Evolutionary conservation across 305 asterid species (phyloP), one percentile per base, ranked within the genome.

Genomic region (Withania somnifera): DNA sequence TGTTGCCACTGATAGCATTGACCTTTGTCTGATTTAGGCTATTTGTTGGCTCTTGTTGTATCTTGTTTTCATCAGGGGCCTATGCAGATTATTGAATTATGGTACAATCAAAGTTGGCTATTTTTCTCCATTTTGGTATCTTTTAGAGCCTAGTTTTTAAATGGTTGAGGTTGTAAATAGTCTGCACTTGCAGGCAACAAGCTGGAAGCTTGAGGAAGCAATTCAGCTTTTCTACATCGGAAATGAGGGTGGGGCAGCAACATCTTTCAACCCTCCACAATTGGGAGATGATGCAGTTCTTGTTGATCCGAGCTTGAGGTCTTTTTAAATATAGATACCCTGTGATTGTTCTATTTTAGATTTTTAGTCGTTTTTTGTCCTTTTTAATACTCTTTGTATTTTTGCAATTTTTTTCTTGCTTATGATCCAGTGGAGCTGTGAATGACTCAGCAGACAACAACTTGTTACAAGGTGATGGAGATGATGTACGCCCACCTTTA

Each of bases 191-290:
- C 91, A 97, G 99, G 99, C 99, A 86, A 93, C 99, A 84, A 89
- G 92, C 87, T 97, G 99, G 99, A 90, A 91, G 87, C 98, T 97
- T 71, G 99, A 97, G 61, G 99, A 97, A 85, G 99, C 99, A 85
- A 88, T 97, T 88, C 99, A 97, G 85, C 98, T 97, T 81, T 96
- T 90, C 85, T 97, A 89, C 87, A 64, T 94, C 6, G 99, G 97
- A 85, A 92, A 89, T 89, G 99, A 96, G 34, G 91, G 90, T 80
- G 91, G 91, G 77, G 71, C 84, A 17, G 87, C 84, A 67, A 83
- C 89, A 47, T 82, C 91, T 83, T 82, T 81, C 26, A 52, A 36
- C 64, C 82, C 90, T 84, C 86, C 91, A 67, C 88, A 88, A 32
- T n/a, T 63, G 78, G 94, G 85, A 86, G 90, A 84, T 83, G 90